These are phyloP conservation scores for Gastrolobium villosum DNA, from an alignment of 306 rosid genomes.

Conservation along the genomic window DNA sequence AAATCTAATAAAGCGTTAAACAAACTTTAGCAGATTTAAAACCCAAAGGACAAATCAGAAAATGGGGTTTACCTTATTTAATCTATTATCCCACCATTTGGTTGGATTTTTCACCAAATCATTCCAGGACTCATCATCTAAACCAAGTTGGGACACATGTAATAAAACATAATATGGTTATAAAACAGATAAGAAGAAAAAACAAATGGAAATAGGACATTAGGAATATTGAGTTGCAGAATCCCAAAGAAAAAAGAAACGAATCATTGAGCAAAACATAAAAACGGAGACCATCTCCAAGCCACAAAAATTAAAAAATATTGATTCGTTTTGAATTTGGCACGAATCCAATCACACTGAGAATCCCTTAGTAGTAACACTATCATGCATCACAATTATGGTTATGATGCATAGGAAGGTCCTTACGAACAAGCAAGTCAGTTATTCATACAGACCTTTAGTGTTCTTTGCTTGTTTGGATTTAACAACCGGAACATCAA, in stretches of 20 bases:
- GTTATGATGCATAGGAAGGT: constrained; percentile 3
- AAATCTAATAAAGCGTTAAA: constrained; percentile 34
- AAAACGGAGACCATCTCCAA: background rate
- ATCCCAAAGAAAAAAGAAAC: background rate
- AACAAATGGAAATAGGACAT: background rate
- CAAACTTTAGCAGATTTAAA: background rate
- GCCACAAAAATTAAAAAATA: background rate
- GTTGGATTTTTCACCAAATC: constrained; percentile 59
- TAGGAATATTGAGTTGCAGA: background rate
- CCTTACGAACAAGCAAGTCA: background rate
- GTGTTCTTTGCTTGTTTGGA: constrained; percentile 25
- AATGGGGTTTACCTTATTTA: constrained; percentile 54
- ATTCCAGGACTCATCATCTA: constrained; percentile 59
- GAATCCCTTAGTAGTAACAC: background rate
- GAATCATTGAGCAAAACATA: background rate
- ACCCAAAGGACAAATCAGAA: background rate
- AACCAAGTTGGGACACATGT: constrained; percentile 16
- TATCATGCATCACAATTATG: background rate
- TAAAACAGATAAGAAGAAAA: background rate
- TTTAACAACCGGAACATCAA: constrained; percentile 46
- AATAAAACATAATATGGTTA: background rate
- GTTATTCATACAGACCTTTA: constrained; percentile 34
- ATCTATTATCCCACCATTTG: constrained; percentile 74
- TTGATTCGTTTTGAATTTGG: background rate
- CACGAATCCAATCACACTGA: background rate